phyloP scores from a whole-genome alignment of 1,284 basidiomycete species.

The Apiotrichum porosum region DNA sequence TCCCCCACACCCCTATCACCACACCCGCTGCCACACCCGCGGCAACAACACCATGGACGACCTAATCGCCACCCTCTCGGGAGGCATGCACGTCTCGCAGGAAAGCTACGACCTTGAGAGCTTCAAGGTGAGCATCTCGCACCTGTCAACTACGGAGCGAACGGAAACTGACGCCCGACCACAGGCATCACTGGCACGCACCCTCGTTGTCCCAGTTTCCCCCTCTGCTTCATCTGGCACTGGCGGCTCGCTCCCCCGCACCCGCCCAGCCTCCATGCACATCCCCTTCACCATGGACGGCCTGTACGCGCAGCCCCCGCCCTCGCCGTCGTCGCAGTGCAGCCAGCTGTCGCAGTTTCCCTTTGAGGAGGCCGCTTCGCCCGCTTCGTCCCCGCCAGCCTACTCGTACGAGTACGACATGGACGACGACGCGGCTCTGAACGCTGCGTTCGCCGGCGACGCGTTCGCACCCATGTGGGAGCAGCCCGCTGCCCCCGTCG shows the following conservation, averaged over 20 bases:
- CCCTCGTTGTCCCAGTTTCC: constrained; percentile 12
- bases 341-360: background rate
- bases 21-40: background rate
- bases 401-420: constrained; percentile 1
- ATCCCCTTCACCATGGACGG: constrained; percentile 1
- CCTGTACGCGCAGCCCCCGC: constrained; percentile 4
- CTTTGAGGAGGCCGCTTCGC: background rate
- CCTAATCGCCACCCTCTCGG: constrained; percentile 41
- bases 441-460: constrained; percentile 17
- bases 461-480: constrained; percentile 14
- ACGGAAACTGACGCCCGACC: background rate
- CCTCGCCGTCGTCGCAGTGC: constrained; percentile 3
- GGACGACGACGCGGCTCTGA: constrained; percentile 10
- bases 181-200: constrained; percentile 16
- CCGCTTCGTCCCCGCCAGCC: background rate
- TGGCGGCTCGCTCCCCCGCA: constrained; percentile 1
- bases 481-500: background rate
- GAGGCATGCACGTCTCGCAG: constrained; percentile 39
- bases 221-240: constrained; percentile 3
- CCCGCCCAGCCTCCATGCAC: background rate
- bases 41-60: constrained; percentile 48
- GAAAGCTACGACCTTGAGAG: constrained; percentile 40
- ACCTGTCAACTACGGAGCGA: background rate
- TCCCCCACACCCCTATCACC: background rate
- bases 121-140: constrained; percentile 33